A percentile compares a stretch with the other conserved stretches of the same genome.
Conservation (phyloP, 2,329 filamentous ascomycete species). For the Diaporthe helianthi region DNA sequence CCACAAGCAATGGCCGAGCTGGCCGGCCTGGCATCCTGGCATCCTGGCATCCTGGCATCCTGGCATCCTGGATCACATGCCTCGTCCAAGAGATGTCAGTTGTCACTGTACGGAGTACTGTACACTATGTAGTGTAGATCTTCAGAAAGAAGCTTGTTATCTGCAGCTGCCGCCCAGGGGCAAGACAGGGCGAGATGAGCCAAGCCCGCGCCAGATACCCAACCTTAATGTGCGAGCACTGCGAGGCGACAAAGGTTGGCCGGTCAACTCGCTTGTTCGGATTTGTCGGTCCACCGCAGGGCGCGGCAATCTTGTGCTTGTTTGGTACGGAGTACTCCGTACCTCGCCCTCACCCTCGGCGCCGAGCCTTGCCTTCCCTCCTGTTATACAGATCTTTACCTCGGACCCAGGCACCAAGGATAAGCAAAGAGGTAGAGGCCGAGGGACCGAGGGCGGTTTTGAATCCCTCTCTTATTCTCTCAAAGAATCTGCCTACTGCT, state of each 20-base stretch:
- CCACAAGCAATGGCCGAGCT: background rate
- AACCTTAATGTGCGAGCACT: constrained; percentile 8
- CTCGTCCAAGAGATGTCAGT: background rate
- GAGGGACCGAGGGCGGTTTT: background rate
- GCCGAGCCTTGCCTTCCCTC: background rate
- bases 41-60: too few relatives aligned
- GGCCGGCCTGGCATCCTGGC: too few relatives aligned
- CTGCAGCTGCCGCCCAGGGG: background rate
- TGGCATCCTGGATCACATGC: constrained; percentile 9
- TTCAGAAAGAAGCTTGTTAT: constrained; percentile 5
- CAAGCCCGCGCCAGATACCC: background rate
- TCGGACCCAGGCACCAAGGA: background rate
- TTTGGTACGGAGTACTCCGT: too few relatives aligned
- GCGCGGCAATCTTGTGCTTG: background rate
- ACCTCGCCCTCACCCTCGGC: background rate
- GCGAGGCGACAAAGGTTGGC: background rate
- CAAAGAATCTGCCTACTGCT: background rate
- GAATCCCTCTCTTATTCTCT: background rate
- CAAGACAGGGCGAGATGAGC: background rate
- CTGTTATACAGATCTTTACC: background rate
- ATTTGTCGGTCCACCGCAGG: constrained; percentile 5
- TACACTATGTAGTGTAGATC: too few relatives aligned
- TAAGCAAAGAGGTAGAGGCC: background rate
- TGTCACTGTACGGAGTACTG: too few relatives aligned
- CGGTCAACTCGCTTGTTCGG: constrained; percentile 9